Conservation (phyloP, 371 early-diverging fungal species). For the Lichtheimia ornata region DNA sequence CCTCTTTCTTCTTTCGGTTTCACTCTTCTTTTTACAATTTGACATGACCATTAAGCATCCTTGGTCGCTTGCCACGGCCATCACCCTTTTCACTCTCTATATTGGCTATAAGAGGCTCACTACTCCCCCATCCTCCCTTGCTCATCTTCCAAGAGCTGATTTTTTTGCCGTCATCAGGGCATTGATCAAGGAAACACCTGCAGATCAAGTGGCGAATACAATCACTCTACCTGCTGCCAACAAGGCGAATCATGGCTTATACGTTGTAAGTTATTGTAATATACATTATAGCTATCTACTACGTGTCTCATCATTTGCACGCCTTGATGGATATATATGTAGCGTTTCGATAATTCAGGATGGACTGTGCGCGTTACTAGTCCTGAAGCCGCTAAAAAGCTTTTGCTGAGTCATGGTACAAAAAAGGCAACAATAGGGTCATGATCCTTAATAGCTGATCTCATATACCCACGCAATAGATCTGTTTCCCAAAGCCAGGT, state of each 20-base stretch:
- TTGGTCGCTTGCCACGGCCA: neutral
- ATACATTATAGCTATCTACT: no score
- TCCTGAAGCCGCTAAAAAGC: slow-evolving; percentile 21
- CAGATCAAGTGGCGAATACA: slow-evolving; percentile 4
- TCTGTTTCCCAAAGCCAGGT: slow-evolving; percentile 22
- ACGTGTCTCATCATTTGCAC: no score
- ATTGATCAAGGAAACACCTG: neutral
- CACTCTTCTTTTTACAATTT: no score
- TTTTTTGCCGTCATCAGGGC: slow-evolving; percentile 7
- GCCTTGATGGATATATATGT: no score
- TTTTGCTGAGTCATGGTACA: slow-evolving; percentile 13
- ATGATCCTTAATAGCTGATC: no score
- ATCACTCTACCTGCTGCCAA: slow-evolving; percentile 9
- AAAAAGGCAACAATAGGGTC: slow-evolving; percentile 10
- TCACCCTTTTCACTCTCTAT: neutral
- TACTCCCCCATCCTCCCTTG: slow-evolving; percentile 2
- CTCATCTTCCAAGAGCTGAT: slow-evolving; percentile 14
- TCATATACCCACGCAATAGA: slow-evolving; percentile 11
- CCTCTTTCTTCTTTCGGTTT: no score
- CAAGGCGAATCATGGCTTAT: slow-evolving; percentile 5
- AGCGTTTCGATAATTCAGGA: slow-evolving; percentile 12
- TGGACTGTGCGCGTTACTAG: slow-evolving; percentile 25
- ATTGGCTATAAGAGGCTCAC: slow-evolving; percentile 2
- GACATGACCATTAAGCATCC: no score
- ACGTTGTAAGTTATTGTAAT: slow-evolving; percentile 5